phyloP scores from a whole-genome alignment of 148 eudicot genomes.

The Persicaria tinctoria region DNA sequence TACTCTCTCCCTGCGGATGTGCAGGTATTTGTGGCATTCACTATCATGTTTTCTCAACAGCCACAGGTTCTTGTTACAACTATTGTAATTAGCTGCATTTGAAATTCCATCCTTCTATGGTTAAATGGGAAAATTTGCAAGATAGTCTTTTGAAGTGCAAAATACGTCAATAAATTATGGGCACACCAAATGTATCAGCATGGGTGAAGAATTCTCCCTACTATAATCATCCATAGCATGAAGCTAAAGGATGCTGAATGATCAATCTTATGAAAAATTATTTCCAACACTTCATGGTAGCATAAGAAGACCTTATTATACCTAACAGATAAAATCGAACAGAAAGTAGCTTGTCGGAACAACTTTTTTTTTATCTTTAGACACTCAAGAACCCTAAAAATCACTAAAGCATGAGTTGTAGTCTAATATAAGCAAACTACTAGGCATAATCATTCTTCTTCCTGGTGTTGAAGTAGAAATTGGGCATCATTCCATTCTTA shows the following conservation, averaged over 20 bases:
- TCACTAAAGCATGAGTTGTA: background rate
- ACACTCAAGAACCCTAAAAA: background rate
- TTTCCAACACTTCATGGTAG: background rate
- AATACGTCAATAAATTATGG: background rate
- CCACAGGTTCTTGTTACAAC: background rate
- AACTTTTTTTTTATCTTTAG: background rate
- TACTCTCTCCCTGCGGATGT: background rate
- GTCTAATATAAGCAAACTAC: background rate
- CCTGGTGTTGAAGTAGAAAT: background rate
- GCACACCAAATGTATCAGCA: conserved; percentile 3
- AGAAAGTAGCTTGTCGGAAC: background rate
- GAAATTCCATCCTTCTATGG: background rate
- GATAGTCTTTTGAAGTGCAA: background rate
- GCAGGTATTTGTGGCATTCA: background rate
- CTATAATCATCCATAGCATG: background rate
- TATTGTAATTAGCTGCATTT: background rate
- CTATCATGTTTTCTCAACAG: background rate
- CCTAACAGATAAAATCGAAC: background rate
- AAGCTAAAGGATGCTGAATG: background rate
- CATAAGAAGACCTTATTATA: background rate
- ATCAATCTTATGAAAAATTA: background rate
- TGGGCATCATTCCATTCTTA: background rate
- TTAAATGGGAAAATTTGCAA: background rate
- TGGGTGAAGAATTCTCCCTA: background rate
- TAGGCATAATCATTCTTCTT: background rate